Percentiles rank a stretch among this genome's conserved stretches.
Conservation (phyloP, 2,329 filamentous ascomycete genomes). For the Diaporthe nobilis region DNA sequence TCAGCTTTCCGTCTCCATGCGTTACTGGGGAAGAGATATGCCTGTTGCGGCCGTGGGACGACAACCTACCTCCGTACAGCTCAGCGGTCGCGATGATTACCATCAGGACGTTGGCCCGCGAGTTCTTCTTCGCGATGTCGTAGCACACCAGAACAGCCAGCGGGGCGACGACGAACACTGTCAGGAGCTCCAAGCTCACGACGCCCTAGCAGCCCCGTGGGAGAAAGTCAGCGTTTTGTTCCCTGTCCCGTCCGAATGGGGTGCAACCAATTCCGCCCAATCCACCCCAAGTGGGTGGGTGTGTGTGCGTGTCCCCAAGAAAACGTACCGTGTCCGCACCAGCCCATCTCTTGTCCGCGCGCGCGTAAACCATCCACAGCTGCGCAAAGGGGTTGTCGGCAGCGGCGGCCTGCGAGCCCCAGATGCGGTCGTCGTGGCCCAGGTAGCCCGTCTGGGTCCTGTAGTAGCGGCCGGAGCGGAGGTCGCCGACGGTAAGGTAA, state of each 20-base stretch:
- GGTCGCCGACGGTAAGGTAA: slow-evolving; percentile 50
- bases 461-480: slow-evolving; percentile 54
- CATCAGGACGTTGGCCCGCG: slow-evolving; percentile 73
- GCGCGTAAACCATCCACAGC: slow-evolving; percentile 79
- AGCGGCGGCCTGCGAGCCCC: slow-evolving; percentile 68
- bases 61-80: slow-evolving; percentile 71
- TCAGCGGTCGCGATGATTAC: slow-evolving; percentile 76
- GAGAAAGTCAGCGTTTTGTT: slow-evolving; percentile 27
- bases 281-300: too few species aligned
- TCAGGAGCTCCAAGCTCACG: slow-evolving; percentile 75
- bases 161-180: slow-evolving; percentile 73
- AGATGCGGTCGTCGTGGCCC: slow-evolving; percentile 62
- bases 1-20: background rate
- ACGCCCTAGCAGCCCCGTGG: slow-evolving; percentile 59
- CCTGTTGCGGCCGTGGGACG: background rate
- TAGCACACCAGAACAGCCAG: slow-evolving; percentile 73
- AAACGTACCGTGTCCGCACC: slow-evolving; percentile 69
- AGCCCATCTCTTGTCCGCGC: slow-evolving; percentile 75
- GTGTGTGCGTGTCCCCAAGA: background rate
- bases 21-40: background rate
- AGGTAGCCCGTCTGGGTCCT: slow-evolving; percentile 68
- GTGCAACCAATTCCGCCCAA: background rate
- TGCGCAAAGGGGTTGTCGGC: slow-evolving; percentile 68
- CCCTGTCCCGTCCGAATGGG: background rate
- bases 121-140: slow-evolving; percentile 68